Base-by-base conservation (phyloP, 306 rosid genomes). In the Styphnolobium japonicum region DNA sequence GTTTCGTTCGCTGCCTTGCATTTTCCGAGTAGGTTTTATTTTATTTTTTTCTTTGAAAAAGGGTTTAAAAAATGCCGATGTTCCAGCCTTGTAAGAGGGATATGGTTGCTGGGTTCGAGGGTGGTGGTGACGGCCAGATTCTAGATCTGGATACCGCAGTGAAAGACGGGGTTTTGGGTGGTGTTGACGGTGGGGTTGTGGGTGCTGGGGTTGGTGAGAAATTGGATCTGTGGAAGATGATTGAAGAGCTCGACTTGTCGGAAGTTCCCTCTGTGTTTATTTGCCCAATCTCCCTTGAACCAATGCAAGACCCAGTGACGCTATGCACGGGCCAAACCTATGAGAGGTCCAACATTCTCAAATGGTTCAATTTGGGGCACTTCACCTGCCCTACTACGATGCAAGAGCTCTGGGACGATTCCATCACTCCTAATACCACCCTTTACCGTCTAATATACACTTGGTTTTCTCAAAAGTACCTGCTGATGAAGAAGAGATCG, bases 361-460 rank as follows among this genome's bases (percentile, higher is more conserved):
- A 85, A 78, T 91, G 97, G 97, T 87, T 89, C 88, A 83, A 45
- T 81, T 21, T 91, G 71, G 97, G 93, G 55, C 97, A 89, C 81
- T 73, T 83, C 12, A 89, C 93, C 3, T 91, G 97, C 82, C 97
- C 97, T 48, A 91, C 97, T 1, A 91, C 97, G 22, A 89, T 91
- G 97, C 97, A 91, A 39, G 97, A 89, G 90, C 97, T 91, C 40
- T 91, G 97, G 97, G 90, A 91, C n/a, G 96, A 91, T 76, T 87
- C 93, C 6, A 37, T 91, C 19, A 91, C 93, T 6, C 96, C 96
- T 1, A 91, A 89, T 83, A 83, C 87, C 18, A 91, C 96, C 8
- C 93, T 91, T 12, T 81, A 86, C 74, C 81, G 91, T 31, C 75
- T 91, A 14, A 91, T 86, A 2, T 80, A 63, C 75, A 82, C 93